phyloP scores from a whole-genome alignment of 2,329 filamentous ascomycete genomes.

The Arachnomyces sp. region DNA sequence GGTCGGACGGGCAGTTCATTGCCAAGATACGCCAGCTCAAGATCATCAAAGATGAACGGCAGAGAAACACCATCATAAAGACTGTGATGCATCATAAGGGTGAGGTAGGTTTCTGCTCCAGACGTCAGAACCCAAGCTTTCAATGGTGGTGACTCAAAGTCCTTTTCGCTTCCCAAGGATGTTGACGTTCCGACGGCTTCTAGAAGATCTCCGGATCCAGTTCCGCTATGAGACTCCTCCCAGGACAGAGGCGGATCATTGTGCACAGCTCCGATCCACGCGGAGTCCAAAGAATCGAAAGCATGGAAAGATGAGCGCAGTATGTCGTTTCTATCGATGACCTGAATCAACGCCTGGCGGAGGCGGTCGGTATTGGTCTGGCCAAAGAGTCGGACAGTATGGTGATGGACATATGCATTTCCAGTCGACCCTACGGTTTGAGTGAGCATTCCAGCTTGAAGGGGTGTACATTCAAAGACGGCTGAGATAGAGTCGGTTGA shows the following conservation, averaged over 20 bases:
- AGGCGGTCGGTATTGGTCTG: constrained; percentile 42
- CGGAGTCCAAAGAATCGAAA: constrained; percentile 13
- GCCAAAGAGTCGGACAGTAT: constrained; percentile 48
- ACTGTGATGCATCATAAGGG: constrained; percentile 68
- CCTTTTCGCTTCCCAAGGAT: constrained; percentile 13
- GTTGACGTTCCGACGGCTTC: constrained; percentile 9
- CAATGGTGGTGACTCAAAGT: constrained; percentile 24
- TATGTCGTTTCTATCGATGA: constrained; percentile 50
- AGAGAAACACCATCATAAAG: constrained; percentile 82
- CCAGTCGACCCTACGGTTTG: constrained; percentile 49
- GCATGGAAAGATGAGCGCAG: constrained; percentile 51
- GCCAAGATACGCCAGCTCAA: constrained; percentile 49
- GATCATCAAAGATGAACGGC: constrained; percentile 50
- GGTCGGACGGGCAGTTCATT: constrained; percentile 9
- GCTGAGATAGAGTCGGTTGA: constrained; percentile 15
- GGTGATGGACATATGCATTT: constrained; percentile 64
- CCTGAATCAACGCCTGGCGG: constrained; percentile 46
- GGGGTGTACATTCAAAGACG: constrained; percentile 54
- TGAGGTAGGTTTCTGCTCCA: constrained; percentile 41
- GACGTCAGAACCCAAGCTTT: constrained; percentile 13
- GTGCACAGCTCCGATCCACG: constrained; percentile 24
- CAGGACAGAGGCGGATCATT: constrained; percentile 13
- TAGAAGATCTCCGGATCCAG: constrained; percentile 7
- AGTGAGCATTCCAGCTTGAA: constrained; percentile 78
- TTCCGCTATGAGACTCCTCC: constrained; percentile 11